These are phyloP conservation scores for Vaccinium myrtillus DNA, from an alignment of 148 eudicot genomes.

Conservation along the genomic window DNA sequence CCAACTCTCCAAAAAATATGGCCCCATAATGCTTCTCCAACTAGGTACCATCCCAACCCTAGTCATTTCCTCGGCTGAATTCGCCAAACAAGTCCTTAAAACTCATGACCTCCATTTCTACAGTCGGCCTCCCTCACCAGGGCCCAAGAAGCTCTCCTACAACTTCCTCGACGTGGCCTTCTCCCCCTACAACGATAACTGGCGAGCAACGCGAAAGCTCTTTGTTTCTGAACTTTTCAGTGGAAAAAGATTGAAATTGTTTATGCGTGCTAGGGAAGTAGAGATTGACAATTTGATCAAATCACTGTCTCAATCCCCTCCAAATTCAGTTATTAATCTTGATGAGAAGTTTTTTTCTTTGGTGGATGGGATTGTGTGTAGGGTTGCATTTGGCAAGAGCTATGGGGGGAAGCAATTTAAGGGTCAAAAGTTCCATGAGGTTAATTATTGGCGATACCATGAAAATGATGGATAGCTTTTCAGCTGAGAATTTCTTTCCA, in stretches of 20 bases:
- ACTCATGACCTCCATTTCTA: constrained; percentile 8
- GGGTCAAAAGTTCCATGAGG: too few species aligned
- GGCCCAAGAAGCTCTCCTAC: neutral
- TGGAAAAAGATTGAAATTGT: neutral
- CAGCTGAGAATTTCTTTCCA: too few species aligned
- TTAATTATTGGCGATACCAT: too few species aligned
- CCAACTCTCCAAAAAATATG: constrained; percentile 6
- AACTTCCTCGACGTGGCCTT: constrained; percentile 12
- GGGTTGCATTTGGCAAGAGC: constrained; percentile 4
- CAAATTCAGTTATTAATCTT: neutral
- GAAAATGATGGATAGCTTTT: too few species aligned
- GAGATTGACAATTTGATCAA: neutral
- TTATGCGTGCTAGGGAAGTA: neutral
- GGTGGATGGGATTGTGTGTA: neutral
- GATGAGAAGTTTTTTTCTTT: neutral
- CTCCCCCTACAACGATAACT: neutral
- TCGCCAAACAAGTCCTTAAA: constrained; percentile 11
- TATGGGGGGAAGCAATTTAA: neutral
- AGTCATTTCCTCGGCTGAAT: neutral
- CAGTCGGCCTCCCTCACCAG: neutral
- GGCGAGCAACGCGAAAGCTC: neutral
- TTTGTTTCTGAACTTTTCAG: neutral
- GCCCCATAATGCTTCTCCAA: constrained; percentile 13
- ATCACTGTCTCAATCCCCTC: neutral
- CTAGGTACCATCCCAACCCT: constrained; percentile 9